Percentiles rank a stretch among this genome's conserved stretches.
These are phyloP conservation scores for Mycosphaerelloides madeirae DNA, from an alignment of 2,329 filamentous ascomycete species.

Conservation along the genomic window DNA sequence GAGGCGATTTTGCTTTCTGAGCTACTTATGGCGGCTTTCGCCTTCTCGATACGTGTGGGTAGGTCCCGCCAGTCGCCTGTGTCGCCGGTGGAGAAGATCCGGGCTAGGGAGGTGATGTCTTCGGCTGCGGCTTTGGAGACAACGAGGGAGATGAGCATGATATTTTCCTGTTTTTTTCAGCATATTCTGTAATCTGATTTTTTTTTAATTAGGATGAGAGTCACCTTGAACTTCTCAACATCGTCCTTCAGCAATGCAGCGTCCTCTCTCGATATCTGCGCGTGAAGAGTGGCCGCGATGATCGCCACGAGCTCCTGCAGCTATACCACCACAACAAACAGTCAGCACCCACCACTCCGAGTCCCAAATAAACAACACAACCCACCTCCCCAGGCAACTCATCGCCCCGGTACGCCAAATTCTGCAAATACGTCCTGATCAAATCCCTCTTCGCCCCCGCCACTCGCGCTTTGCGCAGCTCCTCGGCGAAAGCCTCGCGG, in stretches of 20 bases:
- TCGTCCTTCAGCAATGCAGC: constrained; percentile 38
- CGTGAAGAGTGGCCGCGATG: constrained; percentile 37
- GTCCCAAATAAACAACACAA: too few relatives aligned
- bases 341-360: constrained; percentile 1
- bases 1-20: constrained; percentile 23
- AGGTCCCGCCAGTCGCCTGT: constrained; percentile 12
- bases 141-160: constrained; percentile 31
- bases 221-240: constrained; percentile 36
- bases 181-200: too few relatives aligned
- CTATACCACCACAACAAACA: constrained; percentile 18
- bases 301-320: constrained; percentile 42
- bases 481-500: constrained; percentile 37
- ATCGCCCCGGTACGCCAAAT: constrained; percentile 32
- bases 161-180: constrained; percentile 29
- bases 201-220: too few relatives aligned
- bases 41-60: constrained; percentile 11
- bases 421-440: constrained; percentile 33
- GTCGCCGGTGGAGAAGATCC: constrained; percentile 20
- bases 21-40: constrained; percentile 18
- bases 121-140: constrained; percentile 33
- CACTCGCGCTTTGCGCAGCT: constrained; percentile 34
- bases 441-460: constrained; percentile 32
- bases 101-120: constrained; percentile 31
- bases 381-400: constrained; percentile 38
- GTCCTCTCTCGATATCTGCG: constrained; percentile 35